phyloP scores from a whole-genome alignment of 345 rosid species.

The Acer yangbiense region DNA sequence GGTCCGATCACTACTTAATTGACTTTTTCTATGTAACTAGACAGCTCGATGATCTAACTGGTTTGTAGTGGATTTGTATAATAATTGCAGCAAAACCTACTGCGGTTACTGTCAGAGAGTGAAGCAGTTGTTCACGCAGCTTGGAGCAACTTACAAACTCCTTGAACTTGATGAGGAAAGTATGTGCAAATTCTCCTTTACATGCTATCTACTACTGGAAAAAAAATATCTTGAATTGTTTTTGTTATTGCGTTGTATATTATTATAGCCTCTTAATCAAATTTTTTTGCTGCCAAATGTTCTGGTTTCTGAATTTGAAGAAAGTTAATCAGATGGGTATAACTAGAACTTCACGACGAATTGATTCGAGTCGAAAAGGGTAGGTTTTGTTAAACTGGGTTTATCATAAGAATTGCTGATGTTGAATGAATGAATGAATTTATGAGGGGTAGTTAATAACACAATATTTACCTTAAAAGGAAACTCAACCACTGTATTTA shows the following conservation, averaged over 20 bases:
- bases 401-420: background rate
- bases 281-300: background rate
- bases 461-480: too few relatives aligned
- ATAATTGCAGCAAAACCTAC: slow-evolving; percentile 60
- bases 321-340: background rate
- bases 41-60: background rate
- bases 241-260: too few relatives aligned
- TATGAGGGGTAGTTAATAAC: too few relatives aligned
- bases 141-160: slow-evolving; percentile 48
- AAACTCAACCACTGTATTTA: too few relatives aligned
- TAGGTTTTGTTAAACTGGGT: background rate
- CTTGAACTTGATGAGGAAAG: slow-evolving; percentile 52
- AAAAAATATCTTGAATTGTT: too few relatives aligned
- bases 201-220: too few relatives aligned
- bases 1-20: slow-evolving; percentile 25
- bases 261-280: too few relatives aligned
- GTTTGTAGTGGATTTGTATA: background rate
- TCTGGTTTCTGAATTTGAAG: background rate
- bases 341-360: too few relatives aligned
- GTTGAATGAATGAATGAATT: background rate
- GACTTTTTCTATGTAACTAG: too few relatives aligned
- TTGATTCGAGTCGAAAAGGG: background rate
- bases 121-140: slow-evolving; percentile 58
- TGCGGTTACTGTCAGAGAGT: slow-evolving; percentile 63
- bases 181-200: slow-evolving; percentile 20